Percentiles rank a stretch among this genome's conserved stretches.
Conservation (phyloP, 306 rosid genomes). For the Prinsepia uniflora region DNA sequence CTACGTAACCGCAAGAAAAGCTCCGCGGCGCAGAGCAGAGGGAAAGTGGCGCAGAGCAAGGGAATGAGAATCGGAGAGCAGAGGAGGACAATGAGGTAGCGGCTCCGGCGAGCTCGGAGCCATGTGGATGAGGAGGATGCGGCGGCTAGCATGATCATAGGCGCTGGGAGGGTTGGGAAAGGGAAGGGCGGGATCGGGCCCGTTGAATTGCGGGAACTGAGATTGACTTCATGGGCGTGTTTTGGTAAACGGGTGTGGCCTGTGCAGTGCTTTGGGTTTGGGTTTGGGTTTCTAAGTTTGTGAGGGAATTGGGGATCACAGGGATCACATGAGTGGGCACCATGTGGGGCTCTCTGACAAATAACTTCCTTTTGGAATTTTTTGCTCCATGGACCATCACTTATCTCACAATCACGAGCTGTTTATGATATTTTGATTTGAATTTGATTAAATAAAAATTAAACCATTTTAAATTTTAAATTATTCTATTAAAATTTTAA, state of each 20-base stretch:
- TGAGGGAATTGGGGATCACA: not conserved
- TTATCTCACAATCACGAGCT: too few relatives aligned
- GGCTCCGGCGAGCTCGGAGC: slow-evolving; percentile 33
- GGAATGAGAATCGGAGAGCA: slow-evolving; percentile 35
- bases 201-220: not conserved
- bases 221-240: not conserved
- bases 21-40: slow-evolving; percentile 36
- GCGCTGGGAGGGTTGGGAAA: not conserved
- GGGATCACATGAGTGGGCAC: not conserved
- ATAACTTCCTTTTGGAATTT: not conserved
- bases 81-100: slow-evolving; percentile 23
- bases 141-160: slow-evolving; percentile 31
- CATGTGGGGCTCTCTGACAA: not conserved
- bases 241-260: not conserved
- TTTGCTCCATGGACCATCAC: too few relatives aligned
- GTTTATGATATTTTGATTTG: too few relatives aligned
- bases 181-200: slow-evolving; percentile 7
- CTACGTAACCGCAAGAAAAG: slow-evolving; percentile 24
- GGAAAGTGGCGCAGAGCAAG: slow-evolving; percentile 34
- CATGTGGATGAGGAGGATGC: slow-evolving; percentile 22
- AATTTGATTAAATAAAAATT: too few relatives aligned
- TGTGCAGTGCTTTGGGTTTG: not conserved
- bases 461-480: too few relatives aligned
- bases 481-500: too few relatives aligned
- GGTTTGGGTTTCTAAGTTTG: slow-evolving; percentile 2